Evolutionary conservation across 495 filamentous ascomycete genomes (phyloP).

Genomic region (Sphaerosporella brunnea): DNA sequence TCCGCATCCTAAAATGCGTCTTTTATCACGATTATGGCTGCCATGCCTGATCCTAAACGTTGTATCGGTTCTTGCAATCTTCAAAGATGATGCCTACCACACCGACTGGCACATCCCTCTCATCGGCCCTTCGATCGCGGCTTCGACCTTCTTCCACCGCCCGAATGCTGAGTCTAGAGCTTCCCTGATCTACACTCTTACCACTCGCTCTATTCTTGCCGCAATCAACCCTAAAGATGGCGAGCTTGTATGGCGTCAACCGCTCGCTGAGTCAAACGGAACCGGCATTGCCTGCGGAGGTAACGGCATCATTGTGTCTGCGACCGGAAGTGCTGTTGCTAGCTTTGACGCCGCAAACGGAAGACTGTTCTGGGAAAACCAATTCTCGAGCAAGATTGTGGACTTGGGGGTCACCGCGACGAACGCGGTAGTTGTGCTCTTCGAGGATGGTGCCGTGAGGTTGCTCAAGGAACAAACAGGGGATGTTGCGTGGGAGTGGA

Average conservation of each 20-base stretch:
- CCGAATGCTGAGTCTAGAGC: constrained; percentile 65
- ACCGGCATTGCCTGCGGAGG: constrained; percentile 47
- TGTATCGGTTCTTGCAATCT: constrained; percentile 33
- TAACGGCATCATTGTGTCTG: constrained; percentile 58
- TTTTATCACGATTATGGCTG: background rate
- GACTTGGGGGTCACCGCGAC: constrained; percentile 69
- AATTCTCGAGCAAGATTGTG: constrained; percentile 40
- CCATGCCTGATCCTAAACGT: background rate
- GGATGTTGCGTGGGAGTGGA: constrained; percentile 56
- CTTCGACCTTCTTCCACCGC: constrained; percentile 87
- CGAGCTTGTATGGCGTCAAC: constrained; percentile 68
- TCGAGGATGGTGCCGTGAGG: constrained; percentile 45
- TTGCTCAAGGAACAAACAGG: constrained; percentile 58
- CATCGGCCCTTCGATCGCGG: constrained; percentile 58
- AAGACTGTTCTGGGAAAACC: constrained; percentile 52
- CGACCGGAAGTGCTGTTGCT: constrained; percentile 44
- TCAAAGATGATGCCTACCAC: constrained; percentile 74
- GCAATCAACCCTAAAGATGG: constrained; percentile 82
- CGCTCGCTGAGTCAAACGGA: constrained; percentile 32
- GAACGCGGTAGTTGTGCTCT: constrained; percentile 56
- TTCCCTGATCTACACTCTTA: constrained; percentile 78
- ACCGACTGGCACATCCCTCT: constrained; percentile 88
- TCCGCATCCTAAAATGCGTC: constrained; percentile 1
- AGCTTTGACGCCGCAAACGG: constrained; percentile 78
- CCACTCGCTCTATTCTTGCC: constrained; percentile 60